Base-by-base conservation (phyloP, 768 basidiomycete species). In the Cyclocybe cylindracea region DNA sequence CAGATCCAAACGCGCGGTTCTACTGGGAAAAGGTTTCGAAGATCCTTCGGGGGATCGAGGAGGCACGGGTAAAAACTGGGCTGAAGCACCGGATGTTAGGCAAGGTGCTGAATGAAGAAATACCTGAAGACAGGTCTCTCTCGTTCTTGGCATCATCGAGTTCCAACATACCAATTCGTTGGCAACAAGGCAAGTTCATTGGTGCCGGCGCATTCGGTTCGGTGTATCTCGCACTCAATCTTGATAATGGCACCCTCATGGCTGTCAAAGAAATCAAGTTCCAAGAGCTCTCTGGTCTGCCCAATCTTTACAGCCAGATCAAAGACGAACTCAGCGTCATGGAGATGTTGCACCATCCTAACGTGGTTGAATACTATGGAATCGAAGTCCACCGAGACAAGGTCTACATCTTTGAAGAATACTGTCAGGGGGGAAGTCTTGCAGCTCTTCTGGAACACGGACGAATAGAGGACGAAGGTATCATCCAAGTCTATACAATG, bases 261-360 rank as follows among this genome's bases (percentile, higher is more conserved):
- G 97, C 97, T 7, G 97, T 98, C 62, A 99, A 99, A 73, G 97
- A 98, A 74, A 94, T 98, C 67, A 93, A 94, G 53, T 96, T 95
- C 68, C 94, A 95, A 65, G 96, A 98, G 66, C 75, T 96, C 10
- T 85, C 91, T 5, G 92, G 91, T 14, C 73, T 93, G 46, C 90
- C 95, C 3, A 91, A 84, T 55, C 78, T 98, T 24, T 92, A 93
- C 72, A 80, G 90, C 46, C 91, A 95, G 65, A 97, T 98, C 70
- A 89, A 85, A 66, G 94, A 98, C 66, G 97, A 99, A 71, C 84
- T 97, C 49, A 87, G 84, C 59, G 94, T 99, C 50, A 99, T 99
- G 97, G 93, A 95, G 69, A 88, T 98, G 84, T 79, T 98, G 19
- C 91, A 92, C 55, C 97, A 99, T 70, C 92, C 92, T 18, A 98